phyloP scores from a whole-genome alignment of 768 basidiomycete genomes.

The Trametes coccinea region DNA sequence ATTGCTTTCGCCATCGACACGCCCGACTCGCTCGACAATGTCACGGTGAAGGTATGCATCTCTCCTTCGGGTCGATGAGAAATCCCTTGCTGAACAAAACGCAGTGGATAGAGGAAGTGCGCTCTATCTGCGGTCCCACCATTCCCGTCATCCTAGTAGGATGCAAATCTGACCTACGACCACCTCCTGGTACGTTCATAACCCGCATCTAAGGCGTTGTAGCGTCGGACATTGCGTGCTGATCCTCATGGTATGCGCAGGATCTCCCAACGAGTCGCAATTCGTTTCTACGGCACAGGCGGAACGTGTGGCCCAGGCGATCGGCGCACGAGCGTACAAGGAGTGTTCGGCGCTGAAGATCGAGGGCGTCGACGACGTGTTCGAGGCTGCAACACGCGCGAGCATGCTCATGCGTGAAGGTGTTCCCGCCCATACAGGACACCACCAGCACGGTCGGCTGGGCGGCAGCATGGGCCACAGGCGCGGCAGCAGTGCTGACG shows the following conservation, averaged over 20 bases:
- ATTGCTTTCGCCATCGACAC: constrained; percentile 97
- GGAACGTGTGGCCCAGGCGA: constrained; percentile 75
- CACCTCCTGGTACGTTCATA: constrained; percentile 36
- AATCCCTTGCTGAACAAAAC: not conserved
- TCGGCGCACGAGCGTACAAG: constrained; percentile 92
- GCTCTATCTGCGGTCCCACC: constrained; percentile 88
- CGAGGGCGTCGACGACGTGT: constrained; percentile 94
- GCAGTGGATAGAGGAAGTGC: constrained; percentile 98
- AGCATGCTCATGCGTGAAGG: constrained; percentile 96
- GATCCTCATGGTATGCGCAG: constrained; percentile 18
- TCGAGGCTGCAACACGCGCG: constrained; percentile 94
- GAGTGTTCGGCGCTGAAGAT: constrained; percentile 91
- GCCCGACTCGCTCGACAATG: constrained; percentile 95
- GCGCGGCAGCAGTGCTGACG: constrained; percentile 33
- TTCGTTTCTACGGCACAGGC: constrained; percentile 81
- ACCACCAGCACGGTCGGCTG: constrained; percentile 40
- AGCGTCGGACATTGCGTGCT: not conserved
- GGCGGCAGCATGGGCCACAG: constrained; percentile 31
- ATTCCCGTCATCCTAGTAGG: constrained; percentile 96
- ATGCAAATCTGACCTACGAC: constrained; percentile 92
- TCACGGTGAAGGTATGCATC: constrained; percentile 78
- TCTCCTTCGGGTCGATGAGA: not conserved
- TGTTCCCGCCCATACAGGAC: constrained; percentile 50
- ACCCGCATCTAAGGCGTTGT: too few species aligned
- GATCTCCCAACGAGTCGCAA: constrained; percentile 46